Base-by-base conservation (phyloP, 2,329 filamentous ascomycete species). In the Colletotrichum sp. region DNA sequence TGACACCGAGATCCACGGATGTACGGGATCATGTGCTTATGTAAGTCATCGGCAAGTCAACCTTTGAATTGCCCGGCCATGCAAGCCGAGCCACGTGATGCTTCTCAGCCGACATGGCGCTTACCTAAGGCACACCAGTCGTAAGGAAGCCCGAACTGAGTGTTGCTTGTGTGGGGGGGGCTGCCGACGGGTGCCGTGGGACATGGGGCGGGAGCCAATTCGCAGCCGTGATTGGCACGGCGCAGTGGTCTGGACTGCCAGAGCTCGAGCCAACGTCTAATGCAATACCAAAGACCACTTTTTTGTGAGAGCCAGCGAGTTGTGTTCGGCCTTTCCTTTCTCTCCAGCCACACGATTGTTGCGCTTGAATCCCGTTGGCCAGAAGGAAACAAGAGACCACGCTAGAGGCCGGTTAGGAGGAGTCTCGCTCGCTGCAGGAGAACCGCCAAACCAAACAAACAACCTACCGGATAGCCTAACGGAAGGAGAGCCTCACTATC, bases 191-290 rank as follows among this genome's bases (percentile, higher is more conserved):
- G 44, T 52, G 44, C 44, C 44, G 44, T 52, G 44, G 28, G 64
- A 64, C 34, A 76, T 76, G 44, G 44, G 70, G 30, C 64, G 59
- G 70, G 49, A 59, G 32, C 21, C 74, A 76, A 76, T 76, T 76
- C 71, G 30, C 30, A 16, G 30, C 16, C 59, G 7, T 74, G 64
- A 74, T 74, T 76, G 74, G 74, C 59, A 26, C 6, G 32, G 32
- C 12, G 64, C 16, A 12, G 10, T 10, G 70, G 44, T 74, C 70
- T 76, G 59, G 74, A 69, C 57, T 36, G 44, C 28, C 18, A 34
- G 49, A 60, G 74, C 64, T 69, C 71, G 70, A 72, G 74, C 74
- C 71, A 76, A 76, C 74, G 74, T 69, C 74, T 76, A 76, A 76
- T 76, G 74, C 74, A 69, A 74, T 57, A 68, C 73, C 59, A 34